phyloP scores from a whole-genome alignment of 2,329 filamentous ascomycete genomes.

The Neodidymelliopsis sp. region DNA sequence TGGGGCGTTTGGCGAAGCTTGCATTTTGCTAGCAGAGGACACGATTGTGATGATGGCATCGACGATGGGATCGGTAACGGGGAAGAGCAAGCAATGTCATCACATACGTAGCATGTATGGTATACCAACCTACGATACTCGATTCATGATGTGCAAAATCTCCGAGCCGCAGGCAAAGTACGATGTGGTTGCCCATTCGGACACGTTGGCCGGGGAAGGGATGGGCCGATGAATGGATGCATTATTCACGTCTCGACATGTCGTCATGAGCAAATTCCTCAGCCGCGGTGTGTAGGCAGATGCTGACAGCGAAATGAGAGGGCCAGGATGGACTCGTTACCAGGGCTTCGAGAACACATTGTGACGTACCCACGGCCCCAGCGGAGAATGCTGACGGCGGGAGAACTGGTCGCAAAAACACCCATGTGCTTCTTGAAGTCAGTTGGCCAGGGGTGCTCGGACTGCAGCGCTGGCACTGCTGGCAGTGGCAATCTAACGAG shows the following conservation, averaged over 20 bases:
- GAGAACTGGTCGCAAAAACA: conserved; percentile 13
- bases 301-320: conserved; percentile 11
- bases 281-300: conserved; percentile 1
- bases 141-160: too few species aligned
- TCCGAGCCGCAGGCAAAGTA: conserved; percentile 9
- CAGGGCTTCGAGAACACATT: conserved; percentile 9
- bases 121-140: too few species aligned
- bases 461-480: conserved; percentile 15
- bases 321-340: conserved; percentile 7
- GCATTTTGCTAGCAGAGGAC: conserved; percentile 22
- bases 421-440: conserved; percentile 16
- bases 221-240: conserved; percentile 8
- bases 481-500: conserved; percentile 18
- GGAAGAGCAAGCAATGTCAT: conserved; percentile 12
- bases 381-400: conserved; percentile 6
- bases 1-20: conserved; percentile 43
- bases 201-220: conserved; percentile 4
- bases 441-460: conserved; percentile 8
- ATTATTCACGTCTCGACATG: conserved; percentile 2
- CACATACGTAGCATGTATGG: too few species aligned
- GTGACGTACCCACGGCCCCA: conserved; percentile 12
- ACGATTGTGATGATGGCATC: neutral
- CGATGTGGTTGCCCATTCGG: conserved; percentile 1
- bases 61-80: too few species aligned
- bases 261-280: conserved; percentile 16